Evolutionary conservation across 306 rosid genomes (phyloP).

Genomic region (Boehmeria nivea): DNA sequence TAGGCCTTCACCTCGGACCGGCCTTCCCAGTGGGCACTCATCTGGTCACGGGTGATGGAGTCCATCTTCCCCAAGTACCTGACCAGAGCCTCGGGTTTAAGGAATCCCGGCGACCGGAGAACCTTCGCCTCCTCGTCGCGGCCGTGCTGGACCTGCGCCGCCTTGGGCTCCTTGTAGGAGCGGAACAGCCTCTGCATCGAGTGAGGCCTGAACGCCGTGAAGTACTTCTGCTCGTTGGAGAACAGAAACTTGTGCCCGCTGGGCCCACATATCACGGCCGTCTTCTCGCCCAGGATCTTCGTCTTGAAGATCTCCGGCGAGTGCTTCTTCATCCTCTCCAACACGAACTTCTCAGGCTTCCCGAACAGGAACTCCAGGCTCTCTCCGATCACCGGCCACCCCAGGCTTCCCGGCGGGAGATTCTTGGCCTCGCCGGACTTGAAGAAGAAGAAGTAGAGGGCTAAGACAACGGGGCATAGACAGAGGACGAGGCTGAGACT

Average conservation of each 20-base stretch:
- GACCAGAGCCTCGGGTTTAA: constrained; percentile 54
- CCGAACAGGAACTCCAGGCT: constrained; percentile 41
- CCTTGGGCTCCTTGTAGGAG: constrained; percentile 18
- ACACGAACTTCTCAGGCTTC: constrained; percentile 36
- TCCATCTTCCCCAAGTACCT: constrained; percentile 51
- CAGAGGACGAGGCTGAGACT: too few species aligned
- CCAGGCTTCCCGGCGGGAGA: constrained; percentile 60
- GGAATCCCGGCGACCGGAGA: constrained; percentile 36
- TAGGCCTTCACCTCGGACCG: constrained; percentile 31
- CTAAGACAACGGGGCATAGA: too few species aligned
- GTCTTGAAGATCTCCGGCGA: constrained; percentile 56
- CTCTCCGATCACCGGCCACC: constrained; percentile 60
- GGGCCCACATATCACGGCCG: constrained; percentile 53
- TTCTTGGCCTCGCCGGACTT: constrained; percentile 7
- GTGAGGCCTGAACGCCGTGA: constrained; percentile 40
- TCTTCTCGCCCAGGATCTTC: constrained; percentile 49
- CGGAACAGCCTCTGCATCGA: constrained; percentile 31
- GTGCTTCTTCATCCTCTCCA: constrained; percentile 34
- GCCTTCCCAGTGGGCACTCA: constrained; percentile 46
- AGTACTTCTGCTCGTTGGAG: constrained; percentile 46
- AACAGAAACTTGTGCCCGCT: constrained; percentile 49
- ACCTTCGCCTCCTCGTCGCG: constrained; percentile 26
- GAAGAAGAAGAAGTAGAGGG: too few species aligned
- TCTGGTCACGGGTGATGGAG: constrained; percentile 39
- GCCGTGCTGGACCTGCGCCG: constrained; percentile 4